Evolutionary conservation across 352 stramenopile genomes (phyloP).

Genomic region (Phytopythium helicoides): DNA sequence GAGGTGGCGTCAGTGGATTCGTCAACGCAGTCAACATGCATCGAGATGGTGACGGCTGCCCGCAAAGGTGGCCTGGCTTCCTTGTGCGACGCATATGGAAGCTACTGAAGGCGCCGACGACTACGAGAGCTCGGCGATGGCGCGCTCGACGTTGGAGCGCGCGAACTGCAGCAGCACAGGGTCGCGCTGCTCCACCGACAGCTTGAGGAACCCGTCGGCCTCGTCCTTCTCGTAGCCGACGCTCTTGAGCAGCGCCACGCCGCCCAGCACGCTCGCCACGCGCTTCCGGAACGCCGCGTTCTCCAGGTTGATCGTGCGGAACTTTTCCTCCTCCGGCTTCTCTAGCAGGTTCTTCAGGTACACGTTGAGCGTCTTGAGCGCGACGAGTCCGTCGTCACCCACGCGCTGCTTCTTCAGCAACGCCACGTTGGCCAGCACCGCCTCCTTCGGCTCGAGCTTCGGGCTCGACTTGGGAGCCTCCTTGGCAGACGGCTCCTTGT

Average conservation of each 20-base stretch:
- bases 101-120: neutral
- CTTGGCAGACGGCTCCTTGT: slow-evolving; percentile 11
- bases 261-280: slow-evolving; percentile 80
- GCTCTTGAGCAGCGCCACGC: slow-evolving; percentile 80
- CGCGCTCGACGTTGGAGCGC: slow-evolving; percentile 47
- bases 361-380: slow-evolving; percentile 82
- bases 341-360: slow-evolving; percentile 88
- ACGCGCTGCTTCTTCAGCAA: slow-evolving; percentile 88
- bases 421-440: slow-evolving; percentile 68
- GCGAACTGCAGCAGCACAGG: slow-evolving; percentile 62
- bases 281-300: slow-evolving; percentile 90
- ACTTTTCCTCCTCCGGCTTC: slow-evolving; percentile 89
- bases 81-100: too few relatives aligned
- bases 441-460: slow-evolving; percentile 55
- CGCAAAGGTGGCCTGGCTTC: too few relatives aligned
- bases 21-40: too few relatives aligned
- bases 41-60: too few relatives aligned
- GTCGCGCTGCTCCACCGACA: slow-evolving; percentile 61
- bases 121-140: slow-evolving; percentile 65
- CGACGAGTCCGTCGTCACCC: slow-evolving; percentile 72
- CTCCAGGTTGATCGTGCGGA: slow-evolving; percentile 88
- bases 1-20: too few relatives aligned
- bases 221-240: slow-evolving; percentile 90
- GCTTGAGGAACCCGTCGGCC: slow-evolving; percentile 55
- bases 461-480: slow-evolving; percentile 34